Conservation (phyloP, 2,329 filamentous ascomycete genomes). For the Fusarium foetens region DNA sequence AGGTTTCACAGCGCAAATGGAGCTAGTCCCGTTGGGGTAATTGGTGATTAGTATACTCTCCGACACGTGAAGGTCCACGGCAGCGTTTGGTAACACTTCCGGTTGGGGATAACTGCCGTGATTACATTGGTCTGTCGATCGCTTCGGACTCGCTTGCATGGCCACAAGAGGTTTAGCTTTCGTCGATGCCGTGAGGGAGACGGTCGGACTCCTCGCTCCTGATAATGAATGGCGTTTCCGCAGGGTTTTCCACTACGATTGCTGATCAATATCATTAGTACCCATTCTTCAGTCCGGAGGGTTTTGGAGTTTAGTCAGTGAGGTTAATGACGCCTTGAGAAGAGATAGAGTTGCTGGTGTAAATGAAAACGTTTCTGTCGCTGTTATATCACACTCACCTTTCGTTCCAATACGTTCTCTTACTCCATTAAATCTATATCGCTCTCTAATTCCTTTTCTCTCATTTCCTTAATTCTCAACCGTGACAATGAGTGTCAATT, state of each 20-base stretch:
- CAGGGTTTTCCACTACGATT: neutral
- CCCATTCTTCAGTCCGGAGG: neutral
- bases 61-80: neutral
- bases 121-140: neutral
- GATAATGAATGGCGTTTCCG: neutral
- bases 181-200: neutral
- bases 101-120: neutral
- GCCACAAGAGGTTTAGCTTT: neutral
- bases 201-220: neutral
- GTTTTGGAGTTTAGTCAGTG: neutral
- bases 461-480: neutral
- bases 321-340: neutral
- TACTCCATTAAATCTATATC: no score
- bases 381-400: neutral
- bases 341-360: rapidly evolving
- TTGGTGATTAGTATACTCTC: neutral
- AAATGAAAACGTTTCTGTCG: neutral
- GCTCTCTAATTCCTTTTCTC: neutral
- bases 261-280: rapidly evolving
- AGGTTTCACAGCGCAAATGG: rapidly evolving
- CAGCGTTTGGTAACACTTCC: neutral
- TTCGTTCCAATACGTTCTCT: neutral
- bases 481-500: neutral
- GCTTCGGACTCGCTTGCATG: neutral
- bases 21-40: neutral